Conservation (phyloP, 306 rosid genomes). For the barrel medic (Medicago truncatula) region DNA sequence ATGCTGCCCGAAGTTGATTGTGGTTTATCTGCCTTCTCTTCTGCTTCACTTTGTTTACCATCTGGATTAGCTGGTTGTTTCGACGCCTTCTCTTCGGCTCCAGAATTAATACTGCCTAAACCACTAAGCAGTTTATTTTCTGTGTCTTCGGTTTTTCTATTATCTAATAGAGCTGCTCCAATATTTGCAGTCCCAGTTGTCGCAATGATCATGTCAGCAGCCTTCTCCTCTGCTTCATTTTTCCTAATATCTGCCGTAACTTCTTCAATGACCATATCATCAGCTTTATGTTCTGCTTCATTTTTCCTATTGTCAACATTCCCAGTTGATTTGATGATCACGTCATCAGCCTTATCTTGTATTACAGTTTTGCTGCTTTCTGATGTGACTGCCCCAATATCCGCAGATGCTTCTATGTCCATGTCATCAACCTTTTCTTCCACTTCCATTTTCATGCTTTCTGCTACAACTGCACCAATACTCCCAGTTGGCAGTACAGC, state of each 20-base stretch:
- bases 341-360: conserved; percentile 37
- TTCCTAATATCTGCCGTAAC: conserved; percentile 24
- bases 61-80: conserved; percentile 21
- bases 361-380: conserved; percentile 33
- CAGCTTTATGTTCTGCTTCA: background rate
- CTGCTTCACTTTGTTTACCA: conserved; percentile 39
- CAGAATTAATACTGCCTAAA: conserved; percentile 35
- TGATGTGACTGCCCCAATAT: conserved; percentile 12
- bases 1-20: conserved; percentile 40
- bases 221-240: conserved; percentile 27
- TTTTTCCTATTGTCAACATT: conserved; percentile 32
- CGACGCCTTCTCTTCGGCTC: conserved; percentile 29
- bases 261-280: conserved; percentile 10
- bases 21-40: conserved; percentile 40
- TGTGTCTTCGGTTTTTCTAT: conserved; percentile 38
- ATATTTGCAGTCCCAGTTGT: conserved; percentile 32
- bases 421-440: conserved; percentile 41
- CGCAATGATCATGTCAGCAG: conserved; percentile 34
- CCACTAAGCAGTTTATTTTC: conserved; percentile 36
- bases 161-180: conserved; percentile 26
- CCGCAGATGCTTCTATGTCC: conserved; percentile 37
- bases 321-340: conserved; percentile 37
- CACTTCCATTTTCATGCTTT: conserved; percentile 38
- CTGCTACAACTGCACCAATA: conserved; percentile 25
- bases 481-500: conserved; percentile 35